Base-by-base conservation (phyloP, 371 early-diverging fungal species). In the Dinochytrium kinnereticum region DNA sequence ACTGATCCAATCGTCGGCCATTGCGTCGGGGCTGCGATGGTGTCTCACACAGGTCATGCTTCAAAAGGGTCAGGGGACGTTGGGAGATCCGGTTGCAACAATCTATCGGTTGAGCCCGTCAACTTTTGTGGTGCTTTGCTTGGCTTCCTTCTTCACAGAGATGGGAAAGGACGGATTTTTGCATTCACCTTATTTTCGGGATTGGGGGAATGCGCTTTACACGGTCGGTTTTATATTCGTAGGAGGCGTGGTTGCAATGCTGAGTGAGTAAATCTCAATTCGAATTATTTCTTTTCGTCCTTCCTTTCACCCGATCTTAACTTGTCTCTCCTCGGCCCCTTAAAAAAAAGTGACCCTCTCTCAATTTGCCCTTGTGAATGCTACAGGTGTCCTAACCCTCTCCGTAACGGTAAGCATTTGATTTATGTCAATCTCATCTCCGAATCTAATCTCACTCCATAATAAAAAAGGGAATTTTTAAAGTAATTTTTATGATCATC, bases 341-440 rank as follows among this genome's bases (percentile, higher is more conserved):
- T 93, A 44, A 69, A 28, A 57, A 95, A 2, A 94, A 30, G 93
- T 96, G 95, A 91, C 93, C 0, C 76, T 93, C 15, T 84, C 92
- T 15, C 96, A 97, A 77, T 92, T 91, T 73, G 82, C 88, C 68
- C 81, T 96, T 49, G 94, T 96, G 59, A 87, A 90, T 69, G 88
- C 82, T 37, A 96, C 96, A 0, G 90, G 92, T 15, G 94, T 93
- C 0, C 86, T 97, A 2, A 95, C 96, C 0, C 76, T 97, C 40
- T 93, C 94, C n/a, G 92, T 96, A 1, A 93, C 93, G 5, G 66
- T 66, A 40, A 5, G 66, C 1, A 13, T 51, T 65, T 61, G 44
- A 13, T 36, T 30, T 26, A 24, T 28, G 38, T 66, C 24, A 0
- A 3, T 72, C 36, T 64, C 3, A 10, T 37, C 40, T 28, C n/a